Base-by-base conservation (phyloP, 1,284 basidiomycete genomes). In the Flammula alnicola region DNA sequence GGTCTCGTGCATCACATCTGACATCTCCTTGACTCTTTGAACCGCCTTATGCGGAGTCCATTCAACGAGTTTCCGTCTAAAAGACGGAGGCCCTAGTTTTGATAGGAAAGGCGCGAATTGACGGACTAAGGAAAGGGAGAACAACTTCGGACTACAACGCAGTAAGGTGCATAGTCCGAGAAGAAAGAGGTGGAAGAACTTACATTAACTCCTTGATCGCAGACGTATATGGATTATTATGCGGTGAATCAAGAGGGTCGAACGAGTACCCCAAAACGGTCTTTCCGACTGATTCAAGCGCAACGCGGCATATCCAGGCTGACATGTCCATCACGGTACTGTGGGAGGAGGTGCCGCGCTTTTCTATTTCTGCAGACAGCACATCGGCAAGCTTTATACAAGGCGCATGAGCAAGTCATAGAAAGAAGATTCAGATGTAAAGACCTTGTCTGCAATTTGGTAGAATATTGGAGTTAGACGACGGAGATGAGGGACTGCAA, bases 241-340 rank as follows among this genome's bases (percentile, higher is more conserved):
- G 62, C 8, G 67, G 63, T 14, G 73, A 65, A 36, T 77, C 71
- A 5, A 82, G 64, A 2, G 78, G 74, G 47, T 77, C 70, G 56
- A 82, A 82, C 2, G 77, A 79, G 58, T 82, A 76, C 0, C 78
- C 79, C 0, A 82, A 62, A 7, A 76, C 68, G 3, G 76, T 72
- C 57, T 74, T 74, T 10, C 78, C 79, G 12, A 79, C 70, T 2
- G 71, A 70, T 59, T 82, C 80, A 2, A 82, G 65, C 22, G 80
- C 75, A 1, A 74, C 73, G 5, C 79, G 69, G 14, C 72, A 75
- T 59, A 79, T 66, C 77, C 77, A 81, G 35, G 77, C 72, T 4
- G 75, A 72, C 57, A 82, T 66, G 46, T 82, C 71, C 23, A 81
- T 52, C 29, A 73, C 63, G 45, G 57, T 49, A 14, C 60, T 31